Evolutionary conservation across 768 basidiomycete genomes (phyloP), one percentile per base, ranked within the genome.

Genomic region (Macrolepiota fuliginosa): DNA sequence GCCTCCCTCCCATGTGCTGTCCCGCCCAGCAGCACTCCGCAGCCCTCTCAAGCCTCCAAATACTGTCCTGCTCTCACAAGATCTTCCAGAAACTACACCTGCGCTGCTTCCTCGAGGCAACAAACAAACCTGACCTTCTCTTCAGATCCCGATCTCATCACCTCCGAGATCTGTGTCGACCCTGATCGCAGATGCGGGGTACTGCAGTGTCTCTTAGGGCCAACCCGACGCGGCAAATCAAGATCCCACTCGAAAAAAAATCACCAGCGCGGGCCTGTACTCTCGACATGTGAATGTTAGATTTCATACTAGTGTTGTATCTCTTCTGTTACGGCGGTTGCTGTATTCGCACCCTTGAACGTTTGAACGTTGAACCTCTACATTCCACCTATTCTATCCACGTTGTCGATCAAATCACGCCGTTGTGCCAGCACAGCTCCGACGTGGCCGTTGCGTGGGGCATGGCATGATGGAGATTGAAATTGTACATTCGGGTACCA

Each of bases 101-200:
- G 29, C 27, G 52, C 37, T 54, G 53, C 53, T 54, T 54, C 53
- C 53, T 54, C 53, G 53, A 54, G 53, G 53, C 53, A 19, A 40
- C 53, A 54, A 39, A 39, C 36, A 39, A 36, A 36, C 35, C 37
- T 54, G 37, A 39, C 37, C 19, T 54, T 54, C 53, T 22, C 37
- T 54, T 19, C 22, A 10, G 40, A 53, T 54, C 52, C 27, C 45
- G 59, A 61, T 61, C 42, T 46, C 46, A 58, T 45, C 40, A 42
- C 10, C 29, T 12, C 56, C 47, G 59, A 60, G 58, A 60, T 60
- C 58, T 53, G 9, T 15, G 6, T 37, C 27, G n/a, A 32, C 50
- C 52, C 59, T 54, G 59, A 61, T 54, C 52, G 32, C 39, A 61
- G 59, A 61, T 61, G 59, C 59, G 59, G 59, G 59, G 59, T 61